phyloP scores from a whole-genome alignment of 768 basidiomycete genomes.

The Vararia minispora region DNA sequence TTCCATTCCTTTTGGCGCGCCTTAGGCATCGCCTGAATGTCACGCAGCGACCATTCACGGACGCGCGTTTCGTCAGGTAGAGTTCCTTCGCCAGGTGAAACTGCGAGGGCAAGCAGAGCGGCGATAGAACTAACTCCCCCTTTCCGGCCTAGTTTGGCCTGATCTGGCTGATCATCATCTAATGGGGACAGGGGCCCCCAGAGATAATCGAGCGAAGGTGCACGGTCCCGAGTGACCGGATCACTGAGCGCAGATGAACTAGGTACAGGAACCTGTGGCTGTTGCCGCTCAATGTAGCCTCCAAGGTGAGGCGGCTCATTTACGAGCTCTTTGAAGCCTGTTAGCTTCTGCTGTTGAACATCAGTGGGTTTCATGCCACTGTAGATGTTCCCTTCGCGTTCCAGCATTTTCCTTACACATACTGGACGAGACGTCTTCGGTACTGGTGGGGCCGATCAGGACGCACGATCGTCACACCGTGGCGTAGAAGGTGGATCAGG shows the following conservation, averaged over 20 bases:
- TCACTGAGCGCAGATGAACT: not conserved
- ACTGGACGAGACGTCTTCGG: not conserved
- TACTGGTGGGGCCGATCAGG: too few species aligned
- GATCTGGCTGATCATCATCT: not conserved
- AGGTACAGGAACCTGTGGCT: conserved; percentile 6
- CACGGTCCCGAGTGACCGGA: not conserved
- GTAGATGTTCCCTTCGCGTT: not conserved
- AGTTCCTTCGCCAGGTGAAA: too few species aligned
- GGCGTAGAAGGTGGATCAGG: not conserved
- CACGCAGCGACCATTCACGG: conserved; percentile 6
- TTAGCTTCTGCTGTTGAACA: too few species aligned
- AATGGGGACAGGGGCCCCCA: not conserved
- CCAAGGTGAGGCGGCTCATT: not conserved
- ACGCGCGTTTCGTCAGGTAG: too few species aligned
- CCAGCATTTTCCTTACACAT: conserved; percentile 1
- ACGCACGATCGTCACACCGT: not conserved
- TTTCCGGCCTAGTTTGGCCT: conserved; percentile 5
- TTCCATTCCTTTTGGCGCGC: conserved; percentile 7
- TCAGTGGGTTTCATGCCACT: not conserved
- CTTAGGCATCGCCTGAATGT: conserved; percentile 1
- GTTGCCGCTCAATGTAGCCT: not conserved
- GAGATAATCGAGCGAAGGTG: not conserved
- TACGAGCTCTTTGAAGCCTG: conserved; percentile 5
- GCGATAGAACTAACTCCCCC: conserved; percentile 3
- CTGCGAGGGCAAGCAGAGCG: conserved; percentile 2